Evolutionary conservation across 495 filamentous ascomycete species (phyloP), one percentile per base, ranked within the genome.

Genomic region (Hypoxylon fragiforme): DNA sequence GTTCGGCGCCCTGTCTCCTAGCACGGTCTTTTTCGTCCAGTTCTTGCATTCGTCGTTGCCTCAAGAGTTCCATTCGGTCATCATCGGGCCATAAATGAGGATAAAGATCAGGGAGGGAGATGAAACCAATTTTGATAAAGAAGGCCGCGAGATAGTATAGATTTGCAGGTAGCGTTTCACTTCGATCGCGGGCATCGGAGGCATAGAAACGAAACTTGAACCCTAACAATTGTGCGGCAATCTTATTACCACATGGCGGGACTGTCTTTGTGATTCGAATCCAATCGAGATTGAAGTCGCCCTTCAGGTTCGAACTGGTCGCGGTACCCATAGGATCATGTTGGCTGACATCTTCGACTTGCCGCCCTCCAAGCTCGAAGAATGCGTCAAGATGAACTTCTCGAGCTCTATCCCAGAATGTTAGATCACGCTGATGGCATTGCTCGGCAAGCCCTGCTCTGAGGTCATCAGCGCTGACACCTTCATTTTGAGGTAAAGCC

Each of bases 121-220:
- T 91, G 68, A 99, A 97, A 16, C 95, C 95, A 40, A 95, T 87
- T 70, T 97, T 97, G 71, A 99, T 96, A 31, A 99, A 81, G 19
- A 97, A 75, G 0, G 95, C 90, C 1, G 90, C 84, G 5, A 97
- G 83, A 53, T 91, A 92, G 38, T 97, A 88, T 9, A 99, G 79
- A 62, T 97, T 97, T 36, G 91, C 85, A 0, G 95, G 92, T 3
- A 97, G 74, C 8, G 79, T 72, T 57, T 95, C 91, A 3, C 70
- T 66, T n/a, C 59, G 41, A 4, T 80, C 78, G 26, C 90, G 81
- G 24, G 88, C 89, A 6, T 81, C 75, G 5, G 87, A 88, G 21
- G 82, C 78, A 64, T 99, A 99, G 72, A 96, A 97, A 21, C 90
- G 88, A 38, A 99, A 82, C 68, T 99, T 99, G 79, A 99, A 97